These are phyloP conservation scores for Byssothecium circinans DNA, from an alignment of 2,329 filamentous ascomycete genomes.

Conservation along the genomic window DNA sequence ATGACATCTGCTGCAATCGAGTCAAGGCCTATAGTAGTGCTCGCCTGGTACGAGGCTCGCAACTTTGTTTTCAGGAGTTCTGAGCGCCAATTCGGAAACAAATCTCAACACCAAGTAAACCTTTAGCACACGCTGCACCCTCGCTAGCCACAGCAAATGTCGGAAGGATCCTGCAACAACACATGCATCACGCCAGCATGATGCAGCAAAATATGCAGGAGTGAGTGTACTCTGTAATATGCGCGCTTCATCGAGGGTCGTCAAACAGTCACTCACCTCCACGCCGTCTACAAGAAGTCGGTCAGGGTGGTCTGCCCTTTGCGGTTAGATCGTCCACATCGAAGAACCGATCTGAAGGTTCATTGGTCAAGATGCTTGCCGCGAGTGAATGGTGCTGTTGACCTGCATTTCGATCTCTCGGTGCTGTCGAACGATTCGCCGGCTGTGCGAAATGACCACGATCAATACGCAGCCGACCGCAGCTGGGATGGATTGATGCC, in stretches of 20 bases:
- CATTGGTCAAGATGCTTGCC: slow-evolving; percentile 17
- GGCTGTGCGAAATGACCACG: slow-evolving; percentile 5
- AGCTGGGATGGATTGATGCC: slow-evolving; percentile 21
- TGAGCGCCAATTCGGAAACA: too few species aligned
- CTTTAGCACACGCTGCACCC: background rate
- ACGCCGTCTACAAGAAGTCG: slow-evolving; percentile 27
- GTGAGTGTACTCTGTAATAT: too few species aligned
- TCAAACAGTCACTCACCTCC: slow-evolving; percentile 13
- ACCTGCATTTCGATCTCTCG: slow-evolving; percentile 6
- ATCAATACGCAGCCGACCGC: slow-evolving; percentile 18
- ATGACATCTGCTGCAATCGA: too few species aligned
- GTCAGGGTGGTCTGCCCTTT: slow-evolving; percentile 30
- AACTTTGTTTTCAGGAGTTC: too few species aligned
- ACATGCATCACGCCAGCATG: too few species aligned
- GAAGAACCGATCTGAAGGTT: slow-evolving; percentile 17
- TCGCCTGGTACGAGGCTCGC: too few species aligned
- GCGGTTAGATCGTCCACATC: slow-evolving; percentile 24
- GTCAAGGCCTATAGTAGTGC: too few species aligned
- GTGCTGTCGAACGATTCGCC: slow-evolving; percentile 5
- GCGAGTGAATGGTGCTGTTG: slow-evolving; percentile 18
- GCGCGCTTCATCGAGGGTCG: slow-evolving; percentile 1
- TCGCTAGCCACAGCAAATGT: too few species aligned
- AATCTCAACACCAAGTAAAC: background rate
- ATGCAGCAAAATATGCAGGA: too few species aligned
- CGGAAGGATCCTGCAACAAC: too few species aligned